phyloP scores from a whole-genome alignment of 225 moss, liverwort and hornwort genomes.

The Asterella californica region DNA sequence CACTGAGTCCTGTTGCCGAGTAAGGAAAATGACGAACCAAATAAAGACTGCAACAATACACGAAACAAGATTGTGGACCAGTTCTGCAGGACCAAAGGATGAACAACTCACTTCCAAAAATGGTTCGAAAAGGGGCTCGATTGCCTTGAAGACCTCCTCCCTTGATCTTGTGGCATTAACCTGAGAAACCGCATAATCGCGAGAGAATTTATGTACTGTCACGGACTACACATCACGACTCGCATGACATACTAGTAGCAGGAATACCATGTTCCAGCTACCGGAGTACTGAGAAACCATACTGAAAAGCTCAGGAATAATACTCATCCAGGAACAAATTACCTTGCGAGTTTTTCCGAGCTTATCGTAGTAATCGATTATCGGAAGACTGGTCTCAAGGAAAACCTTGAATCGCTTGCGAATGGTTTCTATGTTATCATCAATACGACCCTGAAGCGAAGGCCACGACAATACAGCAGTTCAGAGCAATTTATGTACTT shows the following conservation, averaged over 20 bases:
- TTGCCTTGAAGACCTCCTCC: slow-evolving; percentile 70
- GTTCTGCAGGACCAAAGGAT: neutral
- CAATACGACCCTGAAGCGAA: slow-evolving; percentile 68
- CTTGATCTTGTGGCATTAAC: slow-evolving; percentile 61
- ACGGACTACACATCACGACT: neutral
- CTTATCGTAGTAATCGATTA: slow-evolving; percentile 61
- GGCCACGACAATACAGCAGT: neutral
- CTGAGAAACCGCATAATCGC: slow-evolving; percentile 34
- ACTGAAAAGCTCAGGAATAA: neutral
- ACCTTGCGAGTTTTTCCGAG: slow-evolving; percentile 71
- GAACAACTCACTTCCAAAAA: slow-evolving; percentile 58
- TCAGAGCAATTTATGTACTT: neutral
- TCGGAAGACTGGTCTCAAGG: slow-evolving; percentile 73
- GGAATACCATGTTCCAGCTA: too few relatives aligned
- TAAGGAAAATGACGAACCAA: too few relatives aligned
- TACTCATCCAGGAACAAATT: neutral
- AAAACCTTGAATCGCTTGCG: slow-evolving; percentile 85
- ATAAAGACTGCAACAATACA: too few relatives aligned
- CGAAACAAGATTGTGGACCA: neutral
- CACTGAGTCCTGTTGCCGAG: neutral
- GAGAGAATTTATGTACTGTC: neutral
- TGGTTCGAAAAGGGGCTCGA: slow-evolving; percentile 67
- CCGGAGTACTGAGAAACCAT: too few relatives aligned
- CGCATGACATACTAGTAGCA: too few relatives aligned
- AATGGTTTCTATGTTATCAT: slow-evolving; percentile 84